These are phyloP conservation scores for Exophiala calicioides DNA, from an alignment of 2,329 filamentous ascomycete genomes.

Conservation along the genomic window DNA sequence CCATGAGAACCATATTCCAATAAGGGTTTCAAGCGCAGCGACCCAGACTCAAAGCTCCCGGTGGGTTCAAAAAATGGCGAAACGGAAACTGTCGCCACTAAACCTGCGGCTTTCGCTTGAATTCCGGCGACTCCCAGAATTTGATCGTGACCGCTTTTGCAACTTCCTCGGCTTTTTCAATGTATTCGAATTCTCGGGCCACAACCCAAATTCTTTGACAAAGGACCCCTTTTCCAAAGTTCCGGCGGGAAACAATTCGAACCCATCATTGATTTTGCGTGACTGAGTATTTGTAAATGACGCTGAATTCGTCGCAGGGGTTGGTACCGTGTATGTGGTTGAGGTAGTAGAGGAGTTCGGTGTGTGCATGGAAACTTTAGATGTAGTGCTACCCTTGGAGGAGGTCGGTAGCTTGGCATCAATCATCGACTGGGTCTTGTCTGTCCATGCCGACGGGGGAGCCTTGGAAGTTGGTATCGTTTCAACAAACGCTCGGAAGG, in stretches of 20 bases:
- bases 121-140: conserved; percentile 17
- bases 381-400: conserved; percentile 18
- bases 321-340: conserved; percentile 11
- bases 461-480: conserved; percentile 18
- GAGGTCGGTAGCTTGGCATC: conserved; percentile 22
- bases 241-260: conserved; percentile 29
- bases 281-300: conserved; percentile 25
- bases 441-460: conserved; percentile 30
- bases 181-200: conserved; percentile 12
- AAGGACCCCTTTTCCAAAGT: conserved; percentile 20
- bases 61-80: conserved; percentile 19
- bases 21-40: background rate
- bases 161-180: conserved; percentile 23
- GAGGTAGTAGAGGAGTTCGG: conserved; percentile 24
- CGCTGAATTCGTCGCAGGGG: conserved; percentile 12
- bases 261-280: conserved; percentile 27
- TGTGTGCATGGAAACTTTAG: conserved; percentile 20
- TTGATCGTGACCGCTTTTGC: conserved; percentile 22
- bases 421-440: conserved; percentile 27
- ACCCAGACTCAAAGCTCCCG: conserved; percentile 1
- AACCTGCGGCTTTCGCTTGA: conserved; percentile 17
- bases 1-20: conserved; percentile 21
- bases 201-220: conserved; percentile 24
- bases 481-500: conserved; percentile 29
- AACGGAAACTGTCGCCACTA: conserved; percentile 17